phyloP scores from a whole-genome alignment of 2,329 filamentous ascomycete genomes.

The Kalmusia sp. region DNA sequence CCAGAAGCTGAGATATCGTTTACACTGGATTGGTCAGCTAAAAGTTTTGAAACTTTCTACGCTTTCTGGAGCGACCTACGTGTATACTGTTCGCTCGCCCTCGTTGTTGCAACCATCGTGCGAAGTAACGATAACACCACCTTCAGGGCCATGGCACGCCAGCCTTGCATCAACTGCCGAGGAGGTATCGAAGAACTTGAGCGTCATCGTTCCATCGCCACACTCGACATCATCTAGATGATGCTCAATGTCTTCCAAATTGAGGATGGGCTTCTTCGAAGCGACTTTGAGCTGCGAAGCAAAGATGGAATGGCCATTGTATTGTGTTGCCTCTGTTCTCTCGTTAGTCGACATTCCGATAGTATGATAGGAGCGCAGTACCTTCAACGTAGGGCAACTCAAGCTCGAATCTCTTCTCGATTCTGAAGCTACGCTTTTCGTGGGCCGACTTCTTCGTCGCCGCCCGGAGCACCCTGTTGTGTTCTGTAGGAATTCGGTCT shows the following conservation, averaged over 20 bases:
- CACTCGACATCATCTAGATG: conserved; percentile 40
- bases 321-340: conserved; percentile 28
- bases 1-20: conserved; percentile 26
- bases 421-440: conserved; percentile 30
- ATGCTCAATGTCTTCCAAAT: conserved; percentile 47
- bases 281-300: conserved; percentile 42
- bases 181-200: conserved; percentile 36
- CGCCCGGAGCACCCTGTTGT: conserved; percentile 38
- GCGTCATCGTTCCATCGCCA: conserved; percentile 27
- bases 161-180: conserved; percentile 34
- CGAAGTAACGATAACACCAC: conserved; percentile 46
- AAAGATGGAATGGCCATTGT: conserved; percentile 35
- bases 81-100: conserved; percentile 43
- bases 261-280: conserved; percentile 40
- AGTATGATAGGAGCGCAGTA: conserved; percentile 14
- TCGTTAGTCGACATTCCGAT: conserved; percentile 9
- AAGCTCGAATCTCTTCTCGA: conserved; percentile 33
- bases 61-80: conserved; percentile 24
- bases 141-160: conserved; percentile 28
- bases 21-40: conserved; percentile 24
- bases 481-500: conserved; percentile 3
- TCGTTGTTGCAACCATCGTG: conserved; percentile 46
- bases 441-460: conserved; percentile 38
- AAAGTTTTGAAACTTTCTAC: not conserved
- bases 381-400: conserved; percentile 44